phyloP scores from a whole-genome alignment of 176 grass and related monocot species.

The Zea luxurians region DNA sequence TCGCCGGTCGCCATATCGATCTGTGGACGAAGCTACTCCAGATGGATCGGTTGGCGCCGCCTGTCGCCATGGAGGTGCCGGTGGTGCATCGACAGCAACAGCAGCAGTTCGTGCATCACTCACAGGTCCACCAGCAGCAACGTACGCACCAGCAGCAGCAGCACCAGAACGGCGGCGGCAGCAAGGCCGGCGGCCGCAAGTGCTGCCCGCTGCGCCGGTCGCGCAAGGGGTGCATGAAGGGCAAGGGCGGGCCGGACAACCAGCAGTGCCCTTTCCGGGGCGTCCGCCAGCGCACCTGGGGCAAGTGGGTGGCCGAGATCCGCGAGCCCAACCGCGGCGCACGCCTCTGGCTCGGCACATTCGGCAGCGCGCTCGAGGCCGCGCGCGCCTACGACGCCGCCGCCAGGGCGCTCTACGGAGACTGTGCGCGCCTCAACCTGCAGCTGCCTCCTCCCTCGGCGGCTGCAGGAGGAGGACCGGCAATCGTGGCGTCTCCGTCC shows the following conservation, averaged over 20 bases:
- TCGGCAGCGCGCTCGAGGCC: slow-evolving; percentile 57
- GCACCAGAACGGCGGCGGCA: neutral
- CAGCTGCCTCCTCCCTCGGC: too few species aligned
- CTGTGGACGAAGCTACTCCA: too few species aligned
- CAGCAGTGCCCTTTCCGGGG: slow-evolving; percentile 73
- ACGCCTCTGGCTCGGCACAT: slow-evolving; percentile 76
- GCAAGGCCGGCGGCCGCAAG: slow-evolving; percentile 28
- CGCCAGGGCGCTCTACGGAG: slow-evolving; percentile 61
- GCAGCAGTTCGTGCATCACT: neutral
- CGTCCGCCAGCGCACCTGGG: slow-evolving; percentile 80
- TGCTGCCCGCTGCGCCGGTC: slow-evolving; percentile 80
- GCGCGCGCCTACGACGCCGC: slow-evolving; percentile 60
- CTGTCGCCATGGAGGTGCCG: neutral
- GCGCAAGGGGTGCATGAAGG: slow-evolving; percentile 93
- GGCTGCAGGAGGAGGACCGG: neutral
- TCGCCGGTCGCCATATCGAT: neutral
- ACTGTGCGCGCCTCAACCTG: slow-evolving; percentile 64
- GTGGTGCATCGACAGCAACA: neutral
- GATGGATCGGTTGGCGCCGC: too few species aligned
- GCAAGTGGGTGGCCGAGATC: slow-evolving; percentile 92
- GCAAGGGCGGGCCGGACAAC: slow-evolving; percentile 87
- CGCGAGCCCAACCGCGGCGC: slow-evolving; percentile 90
- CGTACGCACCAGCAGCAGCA: neutral
- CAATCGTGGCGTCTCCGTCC: neutral
- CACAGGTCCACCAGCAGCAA: neutral